phyloP scores from a whole-genome alignment of 2,329 filamentous ascomycete species.

The Colletotrichum echinochloae region DNA sequence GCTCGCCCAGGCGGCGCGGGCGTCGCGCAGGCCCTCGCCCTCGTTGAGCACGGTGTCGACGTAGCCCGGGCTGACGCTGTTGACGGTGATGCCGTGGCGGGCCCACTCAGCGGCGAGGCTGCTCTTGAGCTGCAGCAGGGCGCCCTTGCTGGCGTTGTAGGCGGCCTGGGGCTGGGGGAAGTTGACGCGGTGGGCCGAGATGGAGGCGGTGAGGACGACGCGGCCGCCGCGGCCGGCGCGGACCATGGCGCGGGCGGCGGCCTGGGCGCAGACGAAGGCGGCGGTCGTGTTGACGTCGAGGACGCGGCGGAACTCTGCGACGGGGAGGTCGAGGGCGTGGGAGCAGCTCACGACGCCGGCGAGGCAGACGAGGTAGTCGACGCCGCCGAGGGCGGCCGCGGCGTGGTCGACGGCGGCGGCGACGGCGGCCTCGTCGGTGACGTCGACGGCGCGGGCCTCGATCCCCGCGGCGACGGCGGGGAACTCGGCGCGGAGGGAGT shows the following conservation, averaged over 20 bases:
- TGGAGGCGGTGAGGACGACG: constrained; percentile 75
- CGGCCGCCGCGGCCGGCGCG: constrained; percentile 63
- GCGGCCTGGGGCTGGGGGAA: constrained; percentile 78
- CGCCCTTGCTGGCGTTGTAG: constrained; percentile 81
- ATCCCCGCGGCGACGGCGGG: constrained; percentile 65
- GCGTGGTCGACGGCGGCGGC: constrained; percentile 69
- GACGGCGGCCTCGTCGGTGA: constrained; percentile 65
- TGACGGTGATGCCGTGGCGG: constrained; percentile 75
- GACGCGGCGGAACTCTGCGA: constrained; percentile 70
- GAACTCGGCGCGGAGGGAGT: constrained; percentile 64
- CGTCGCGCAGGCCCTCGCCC: constrained; percentile 67
- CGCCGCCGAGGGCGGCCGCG: constrained; percentile 74
- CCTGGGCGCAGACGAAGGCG: constrained; percentile 77
- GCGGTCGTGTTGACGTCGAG: constrained; percentile 81
- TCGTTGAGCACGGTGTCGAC: constrained; percentile 83
- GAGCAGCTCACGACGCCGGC: constrained; percentile 76
- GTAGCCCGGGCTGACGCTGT: constrained; percentile 78
- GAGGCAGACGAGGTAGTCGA: constrained; percentile 68
- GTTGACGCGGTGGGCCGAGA: constrained; percentile 77
- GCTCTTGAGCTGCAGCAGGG: constrained; percentile 71
- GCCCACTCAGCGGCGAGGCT: constrained; percentile 81
- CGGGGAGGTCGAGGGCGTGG: constrained; percentile 69
- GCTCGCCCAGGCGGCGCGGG: constrained; percentile 66
- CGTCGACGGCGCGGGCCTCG: constrained; percentile 65
- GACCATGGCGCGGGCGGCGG: constrained; percentile 67